These are phyloP conservation scores for Erigeron canadensis DNA, from an alignment of 129 eudicot species.

Conservation along the genomic window DNA sequence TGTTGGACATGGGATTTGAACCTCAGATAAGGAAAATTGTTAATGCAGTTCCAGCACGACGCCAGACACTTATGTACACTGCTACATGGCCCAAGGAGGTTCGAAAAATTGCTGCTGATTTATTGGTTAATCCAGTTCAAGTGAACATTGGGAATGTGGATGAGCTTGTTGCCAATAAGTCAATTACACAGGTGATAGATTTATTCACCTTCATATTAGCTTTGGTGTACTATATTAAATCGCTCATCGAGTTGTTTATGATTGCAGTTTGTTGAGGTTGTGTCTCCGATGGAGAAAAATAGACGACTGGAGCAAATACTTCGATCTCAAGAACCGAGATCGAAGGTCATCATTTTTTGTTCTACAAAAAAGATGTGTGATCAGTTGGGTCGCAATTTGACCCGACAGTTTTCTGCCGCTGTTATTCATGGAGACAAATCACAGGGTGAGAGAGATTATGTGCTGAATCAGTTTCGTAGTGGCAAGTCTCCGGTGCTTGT, in stretches of 20 bases:
- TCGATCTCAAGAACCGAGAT: conserved; percentile 92
- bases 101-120: conserved; percentile 91
- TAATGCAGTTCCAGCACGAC: conserved; percentile 74
- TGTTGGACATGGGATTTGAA: conserved; percentile 99
- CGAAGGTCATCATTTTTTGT: conserved; percentile 84
- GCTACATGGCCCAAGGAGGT: conserved; percentile 99
- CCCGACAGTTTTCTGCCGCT: conserved; percentile 83
- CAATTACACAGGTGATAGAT: conserved; percentile 78
- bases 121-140: conserved; percentile 77
- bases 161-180: conserved; percentile 94
- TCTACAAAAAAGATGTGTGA: conserved; percentile 98
- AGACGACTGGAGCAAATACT: conserved; percentile 76
- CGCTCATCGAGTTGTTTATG: background rate
- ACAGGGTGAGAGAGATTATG: conserved; percentile 86
- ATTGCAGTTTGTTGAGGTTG: conserved; percentile 68
- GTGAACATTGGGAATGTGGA: conserved; percentile 93
- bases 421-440: conserved; percentile 97
- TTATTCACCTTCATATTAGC: no score
- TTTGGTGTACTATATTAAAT: background rate
- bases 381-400: conserved; percentile 68
- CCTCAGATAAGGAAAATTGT: conserved; percentile 96
- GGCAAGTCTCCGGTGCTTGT: conserved; percentile 94
- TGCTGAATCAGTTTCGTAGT: conserved; percentile 76
- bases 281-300: conserved; percentile 75
- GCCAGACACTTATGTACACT: conserved; percentile 98